Evolutionary conservation across 208 protist genomes (phyloP).

Genomic region (Crithidia fasciculata): DNA sequence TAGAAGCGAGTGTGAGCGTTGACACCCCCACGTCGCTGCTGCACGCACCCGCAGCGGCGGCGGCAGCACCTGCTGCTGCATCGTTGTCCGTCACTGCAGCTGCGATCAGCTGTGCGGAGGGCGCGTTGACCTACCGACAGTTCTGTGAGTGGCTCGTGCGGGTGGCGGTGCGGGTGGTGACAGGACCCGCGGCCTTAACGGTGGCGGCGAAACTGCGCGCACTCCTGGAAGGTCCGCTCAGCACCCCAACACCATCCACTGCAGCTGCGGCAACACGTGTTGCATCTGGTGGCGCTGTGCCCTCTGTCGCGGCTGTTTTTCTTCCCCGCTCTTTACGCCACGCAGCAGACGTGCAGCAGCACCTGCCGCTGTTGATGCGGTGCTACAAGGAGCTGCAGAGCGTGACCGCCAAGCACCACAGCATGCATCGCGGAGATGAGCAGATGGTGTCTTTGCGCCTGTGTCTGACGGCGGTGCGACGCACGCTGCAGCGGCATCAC

Average conservation of each 20-base stretch:
- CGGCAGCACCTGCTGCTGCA: too few relatives aligned
- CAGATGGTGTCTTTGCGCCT: conserved; percentile 26
- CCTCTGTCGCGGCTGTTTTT: conserved; percentile 22
- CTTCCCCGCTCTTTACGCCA: conserved; percentile 50
- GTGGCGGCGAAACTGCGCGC: conserved; percentile 49
- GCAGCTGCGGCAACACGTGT: not conserved
- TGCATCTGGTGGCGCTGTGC: not conserved
- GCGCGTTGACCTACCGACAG: conserved; percentile 76
- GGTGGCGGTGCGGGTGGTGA: conserved; percentile 52
- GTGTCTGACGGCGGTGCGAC: conserved; percentile 15
- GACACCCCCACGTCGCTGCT: not conserved
- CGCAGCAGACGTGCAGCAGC: conserved; percentile 26
- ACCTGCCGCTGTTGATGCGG: conserved; percentile 27
- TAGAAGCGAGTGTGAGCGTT: not conserved
- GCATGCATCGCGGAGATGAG: too few relatives aligned
- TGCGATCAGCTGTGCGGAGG: conserved; percentile 41
- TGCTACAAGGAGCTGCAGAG: conserved; percentile 37
- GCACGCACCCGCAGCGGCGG: conserved; percentile 1
- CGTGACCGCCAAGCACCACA: conserved; percentile 15
- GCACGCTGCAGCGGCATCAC: conserved; percentile 2
- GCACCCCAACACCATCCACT: conserved; percentile 4
- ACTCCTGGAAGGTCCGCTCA: conserved; percentile 52
- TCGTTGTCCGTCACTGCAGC: conserved; percentile 12
- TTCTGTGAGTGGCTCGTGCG: conserved; percentile 86
- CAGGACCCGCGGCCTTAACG: conserved; percentile 38